phyloP scores from a whole-genome alignment of 805 yeast species.

The Teunomyces lycoperdinae region DNA sequence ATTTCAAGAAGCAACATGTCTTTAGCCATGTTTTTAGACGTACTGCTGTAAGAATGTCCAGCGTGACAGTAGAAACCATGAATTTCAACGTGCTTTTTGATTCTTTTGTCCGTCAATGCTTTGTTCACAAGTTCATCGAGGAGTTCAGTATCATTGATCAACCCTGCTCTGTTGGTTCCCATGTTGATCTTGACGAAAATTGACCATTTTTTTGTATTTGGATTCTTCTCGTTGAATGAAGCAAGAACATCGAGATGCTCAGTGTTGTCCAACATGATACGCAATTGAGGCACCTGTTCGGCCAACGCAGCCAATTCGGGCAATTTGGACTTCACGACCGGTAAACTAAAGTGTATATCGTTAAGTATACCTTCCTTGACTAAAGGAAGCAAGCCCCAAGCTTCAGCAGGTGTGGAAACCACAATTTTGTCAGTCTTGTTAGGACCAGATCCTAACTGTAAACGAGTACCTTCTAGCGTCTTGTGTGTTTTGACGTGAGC shows the following conservation, averaged over 20 bases:
- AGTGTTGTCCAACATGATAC: constrained; percentile 59
- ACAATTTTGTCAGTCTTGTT: constrained; percentile 50
- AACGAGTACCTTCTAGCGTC: constrained; percentile 53
- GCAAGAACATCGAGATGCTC: constrained; percentile 53
- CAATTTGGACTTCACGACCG: constrained; percentile 46
- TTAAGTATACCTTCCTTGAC: constrained; percentile 35
- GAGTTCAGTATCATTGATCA: constrained; percentile 25
- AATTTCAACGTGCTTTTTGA: constrained; percentile 37
- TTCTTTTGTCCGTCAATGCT: constrained; percentile 21
- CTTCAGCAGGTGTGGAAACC: constrained; percentile 69
- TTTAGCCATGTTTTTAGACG: constrained; percentile 45
- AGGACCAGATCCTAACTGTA: constrained; percentile 48
- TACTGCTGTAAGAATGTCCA: constrained; percentile 66
- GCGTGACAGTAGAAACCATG: constrained; percentile 79
- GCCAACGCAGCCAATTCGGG: constrained; percentile 47
- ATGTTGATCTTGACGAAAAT: constrained; percentile 65
- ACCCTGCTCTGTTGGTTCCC: constrained; percentile 74
- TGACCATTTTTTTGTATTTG: constrained; percentile 48
- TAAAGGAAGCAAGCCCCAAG: constrained; percentile 48
- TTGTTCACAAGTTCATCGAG: constrained; percentile 35
- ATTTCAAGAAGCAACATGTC: constrained; percentile 54
- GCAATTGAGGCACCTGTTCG: constrained; percentile 39
- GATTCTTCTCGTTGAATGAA: constrained; percentile 27
- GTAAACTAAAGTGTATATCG: constrained; percentile 39
- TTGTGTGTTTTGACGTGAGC: constrained; percentile 80